Conservation (phyloP, 192 early-diverging fungal genomes). For the Gryganskiella cystojenkinii region DNA sequence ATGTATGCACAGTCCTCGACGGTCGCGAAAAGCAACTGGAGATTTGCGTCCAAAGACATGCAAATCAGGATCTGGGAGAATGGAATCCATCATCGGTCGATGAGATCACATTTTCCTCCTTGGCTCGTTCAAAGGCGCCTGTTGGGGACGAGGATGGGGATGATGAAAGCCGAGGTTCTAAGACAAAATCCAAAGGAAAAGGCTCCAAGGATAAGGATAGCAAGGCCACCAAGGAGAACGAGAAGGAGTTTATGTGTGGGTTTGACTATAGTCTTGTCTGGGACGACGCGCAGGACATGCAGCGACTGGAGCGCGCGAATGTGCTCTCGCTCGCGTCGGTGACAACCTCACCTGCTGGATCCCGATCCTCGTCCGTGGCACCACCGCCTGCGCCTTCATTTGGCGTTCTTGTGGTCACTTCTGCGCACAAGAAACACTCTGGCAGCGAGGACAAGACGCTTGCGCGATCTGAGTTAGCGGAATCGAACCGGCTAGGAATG, state of each 20-base stretch:
- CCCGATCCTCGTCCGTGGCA: constrained; percentile 31
- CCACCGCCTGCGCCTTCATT: constrained; percentile 38
- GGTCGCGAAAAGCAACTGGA: constrained; percentile 32
- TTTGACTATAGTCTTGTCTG: constrained; percentile 60
- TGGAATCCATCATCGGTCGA: neutral
- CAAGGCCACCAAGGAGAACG: constrained; percentile 23
- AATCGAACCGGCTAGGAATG: neutral
- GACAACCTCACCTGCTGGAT: constrained; percentile 25
- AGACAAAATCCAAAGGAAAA: constrained; percentile 17
- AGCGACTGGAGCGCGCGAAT: constrained; percentile 18
- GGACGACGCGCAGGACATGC: constrained; percentile 48
- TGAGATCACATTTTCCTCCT: neutral
- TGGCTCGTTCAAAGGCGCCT: neutral
- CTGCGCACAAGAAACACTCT: neutral
- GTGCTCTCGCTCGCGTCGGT: constrained; percentile 1
- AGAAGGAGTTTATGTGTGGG: constrained; percentile 54
- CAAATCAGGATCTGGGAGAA: constrained; percentile 28
- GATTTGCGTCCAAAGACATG: constrained; percentile 36
- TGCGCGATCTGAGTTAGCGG: neutral
- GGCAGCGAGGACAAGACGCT: neutral
- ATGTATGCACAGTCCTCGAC: constrained; percentile 22
- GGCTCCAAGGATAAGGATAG: constrained; percentile 14
- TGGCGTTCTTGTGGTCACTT: constrained; percentile 26
- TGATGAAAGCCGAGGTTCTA: constrained; percentile 1
- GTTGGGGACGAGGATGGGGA: constrained; percentile 22